Evolutionary conservation across 495 filamentous ascomycete species (phyloP).

Genomic region (Neurospora sp.): DNA sequence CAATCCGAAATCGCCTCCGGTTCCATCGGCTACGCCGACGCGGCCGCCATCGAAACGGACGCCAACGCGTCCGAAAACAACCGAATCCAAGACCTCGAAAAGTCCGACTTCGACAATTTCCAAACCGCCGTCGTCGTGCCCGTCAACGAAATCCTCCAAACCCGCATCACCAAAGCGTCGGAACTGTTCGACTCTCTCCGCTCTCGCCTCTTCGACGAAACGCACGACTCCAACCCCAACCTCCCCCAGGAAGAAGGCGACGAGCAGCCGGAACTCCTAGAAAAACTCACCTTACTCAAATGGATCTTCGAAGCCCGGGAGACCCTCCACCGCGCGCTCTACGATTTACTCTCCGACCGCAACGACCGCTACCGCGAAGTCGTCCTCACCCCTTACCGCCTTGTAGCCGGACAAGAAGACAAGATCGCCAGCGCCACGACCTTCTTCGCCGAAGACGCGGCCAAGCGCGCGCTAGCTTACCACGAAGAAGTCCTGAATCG

Average conservation of each 20-base stretch:
- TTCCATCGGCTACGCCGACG: conserved; percentile 67
- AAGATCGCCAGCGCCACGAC: conserved; percentile 64
- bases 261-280: conserved; percentile 85
- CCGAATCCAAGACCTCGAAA: conserved; percentile 49
- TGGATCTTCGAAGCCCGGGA: conserved; percentile 96
- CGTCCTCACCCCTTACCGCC: conserved; percentile 68
- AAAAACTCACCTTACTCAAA: conserved; percentile 88
- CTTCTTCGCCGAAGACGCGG: conserved; percentile 73
- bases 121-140: conserved; percentile 67
- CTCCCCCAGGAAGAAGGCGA: conserved; percentile 88
- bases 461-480: conserved; percentile 53
- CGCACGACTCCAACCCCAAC: conserved; percentile 61
- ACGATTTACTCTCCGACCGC: conserved; percentile 69
- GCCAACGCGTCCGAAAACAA: conserved; percentile 52
- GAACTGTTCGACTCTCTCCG: conserved; percentile 61
- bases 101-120: conserved; percentile 66
- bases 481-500: conserved; percentile 58
- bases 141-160: conserved; percentile 59
- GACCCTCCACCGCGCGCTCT: conserved; percentile 70
- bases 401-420: conserved; percentile 40
- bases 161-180: conserved; percentile 51
- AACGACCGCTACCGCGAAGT: conserved; percentile 78
- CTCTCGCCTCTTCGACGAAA: conserved; percentile 60
- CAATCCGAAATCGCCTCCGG: conserved; percentile 64
- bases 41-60: conserved; percentile 60